phyloP scores from a whole-genome alignment of 2,329 filamentous ascomycete species.

The Dendryphion nanum region DNA sequence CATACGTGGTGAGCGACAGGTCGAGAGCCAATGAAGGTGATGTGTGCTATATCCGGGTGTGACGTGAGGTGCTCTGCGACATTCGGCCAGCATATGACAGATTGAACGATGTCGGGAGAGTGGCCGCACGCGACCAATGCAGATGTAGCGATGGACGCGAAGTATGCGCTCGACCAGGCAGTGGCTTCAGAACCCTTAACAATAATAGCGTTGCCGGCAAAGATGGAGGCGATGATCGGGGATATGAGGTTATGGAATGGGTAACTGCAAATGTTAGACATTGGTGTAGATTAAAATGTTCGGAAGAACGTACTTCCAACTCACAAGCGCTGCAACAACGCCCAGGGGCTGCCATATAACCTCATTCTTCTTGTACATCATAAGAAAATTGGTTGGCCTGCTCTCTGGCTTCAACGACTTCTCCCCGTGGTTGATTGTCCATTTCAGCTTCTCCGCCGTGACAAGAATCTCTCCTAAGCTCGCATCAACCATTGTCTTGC shows the following conservation, averaged over 20 bases:
- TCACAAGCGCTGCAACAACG: conserved; percentile 87
- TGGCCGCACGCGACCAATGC: conserved; percentile 82
- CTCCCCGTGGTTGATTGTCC: conserved; percentile 91
- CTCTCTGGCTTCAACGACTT: conserved; percentile 68
- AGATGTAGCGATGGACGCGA: conserved; percentile 72
- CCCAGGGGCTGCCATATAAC: conserved; percentile 90
- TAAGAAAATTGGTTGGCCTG: conserved; percentile 84
- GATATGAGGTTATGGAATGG: conserved; percentile 90
- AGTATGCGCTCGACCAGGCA: conserved; percentile 87
- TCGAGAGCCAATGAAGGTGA: conserved; percentile 94
- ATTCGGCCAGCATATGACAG: conserved; percentile 82
- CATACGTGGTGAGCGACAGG: conserved; percentile 86
- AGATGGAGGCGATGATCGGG: conserved; percentile 85
- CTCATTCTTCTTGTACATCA: conserved; percentile 92
- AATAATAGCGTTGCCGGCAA: conserved; percentile 86
- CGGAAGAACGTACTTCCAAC: conserved; percentile 75
- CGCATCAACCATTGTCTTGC: conserved; percentile 94
- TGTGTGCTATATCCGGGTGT: conserved; percentile 78
- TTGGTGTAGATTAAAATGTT: not conserved
- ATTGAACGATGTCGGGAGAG: conserved; percentile 77
- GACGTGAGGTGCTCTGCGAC: conserved; percentile 79
- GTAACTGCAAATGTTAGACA: conserved; percentile 37
- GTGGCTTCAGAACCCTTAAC: conserved; percentile 96
- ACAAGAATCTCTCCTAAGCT: conserved; percentile 92
- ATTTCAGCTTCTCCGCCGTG: conserved; percentile 88